Base-by-base conservation (phyloP, 2,329 filamentous ascomycete genomes). In the Arthroderma sp. region DNA sequence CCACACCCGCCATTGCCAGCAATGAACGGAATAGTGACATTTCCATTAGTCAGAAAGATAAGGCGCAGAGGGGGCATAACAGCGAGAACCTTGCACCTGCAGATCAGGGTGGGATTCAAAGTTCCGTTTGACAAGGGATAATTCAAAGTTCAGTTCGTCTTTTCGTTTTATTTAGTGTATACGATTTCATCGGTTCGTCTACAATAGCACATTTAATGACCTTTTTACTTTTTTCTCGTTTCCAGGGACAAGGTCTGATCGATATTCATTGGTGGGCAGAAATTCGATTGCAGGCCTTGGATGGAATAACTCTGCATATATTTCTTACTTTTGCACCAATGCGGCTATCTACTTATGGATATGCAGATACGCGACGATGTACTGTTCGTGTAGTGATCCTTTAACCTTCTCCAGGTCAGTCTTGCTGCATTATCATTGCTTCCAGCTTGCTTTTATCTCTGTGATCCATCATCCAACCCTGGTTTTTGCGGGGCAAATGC, bases 61-160 rank as follows among this genome's bases (percentile, higher is more conserved):
- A 33, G 49, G 33, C 33, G 33, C 49, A 33, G 25, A 52, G 33
- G 51, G 51, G 33, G 17, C 49, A 53, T 53, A 6, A 21, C 31
- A 21, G 31, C 51, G 33, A 54, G 31, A 55, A 37, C 39, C 54
- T 44, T 55, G 39, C 54, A 17, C 37, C n/a, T 55, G 39, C 39
- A 43, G 39, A 44, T 31, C 38, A 43, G 25, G 54, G 54, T 33
- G 38, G 25, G 38, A 55, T 55, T 23, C 38, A 55, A 55, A 35
- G 37, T 33, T 54, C 37, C 21, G 19, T 54, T 39, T 28, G 13
- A 37, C 51, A 38, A 21, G 51, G 51, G 25, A 21, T 39, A 28
- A 11, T 15, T 35, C n/a, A 51, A 31, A 51, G 47, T 51, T 31
- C 44, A 51, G 44, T 51, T 51, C 47, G 15, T 33, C 47, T 17